Conservation (phyloP, 257 asterid species). For the Jacaranda copaia region DNA sequence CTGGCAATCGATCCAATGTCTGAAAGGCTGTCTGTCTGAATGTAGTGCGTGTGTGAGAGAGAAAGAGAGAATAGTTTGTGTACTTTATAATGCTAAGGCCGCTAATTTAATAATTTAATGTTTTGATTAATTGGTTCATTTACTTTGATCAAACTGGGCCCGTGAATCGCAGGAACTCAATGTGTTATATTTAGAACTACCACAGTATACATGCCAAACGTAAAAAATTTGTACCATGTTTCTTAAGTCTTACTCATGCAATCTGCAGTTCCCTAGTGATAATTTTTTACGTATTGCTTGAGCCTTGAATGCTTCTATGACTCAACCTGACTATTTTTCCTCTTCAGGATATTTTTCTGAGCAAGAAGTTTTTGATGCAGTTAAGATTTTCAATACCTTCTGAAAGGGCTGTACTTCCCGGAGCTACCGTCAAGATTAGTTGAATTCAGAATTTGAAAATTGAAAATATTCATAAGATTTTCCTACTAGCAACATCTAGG, state of each 20-base stretch:
- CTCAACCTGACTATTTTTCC: constrained; percentile 18
- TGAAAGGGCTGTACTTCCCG: constrained; percentile 10
- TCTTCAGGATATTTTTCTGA: constrained; percentile 38
- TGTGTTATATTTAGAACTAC: constrained; percentile 48
- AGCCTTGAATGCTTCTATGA: constrained; percentile 30
- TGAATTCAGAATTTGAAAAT: constrained; percentile 29
- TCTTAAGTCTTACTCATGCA: constrained; percentile 1
- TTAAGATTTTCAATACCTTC: background rate
- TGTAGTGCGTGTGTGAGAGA: constrained; percentile 24
- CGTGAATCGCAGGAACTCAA: constrained; percentile 49
- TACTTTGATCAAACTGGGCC: constrained; percentile 47
- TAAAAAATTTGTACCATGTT: constrained; percentile 7
- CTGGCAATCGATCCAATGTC: background rate
- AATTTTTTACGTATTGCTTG: constrained; percentile 5
- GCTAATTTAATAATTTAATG: constrained; percentile 19
- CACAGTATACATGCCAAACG: constrained; percentile 11
- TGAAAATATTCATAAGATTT: constrained; percentile 1
- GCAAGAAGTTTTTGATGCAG: constrained; percentile 31
- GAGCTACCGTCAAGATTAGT: constrained; percentile 33
- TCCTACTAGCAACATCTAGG: constrained; percentile 5
- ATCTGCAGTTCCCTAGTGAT: constrained; percentile 1
- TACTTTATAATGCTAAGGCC: constrained; percentile 25
- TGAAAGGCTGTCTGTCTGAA: background rate
- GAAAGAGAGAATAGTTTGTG: background rate
- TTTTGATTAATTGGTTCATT: constrained; percentile 43